A percentile compares a stretch with the other conserved stretches of the same genome.
phyloP scores from a whole-genome alignment of 306 rosid genomes.

The Quercus berberidifolia region DNA sequence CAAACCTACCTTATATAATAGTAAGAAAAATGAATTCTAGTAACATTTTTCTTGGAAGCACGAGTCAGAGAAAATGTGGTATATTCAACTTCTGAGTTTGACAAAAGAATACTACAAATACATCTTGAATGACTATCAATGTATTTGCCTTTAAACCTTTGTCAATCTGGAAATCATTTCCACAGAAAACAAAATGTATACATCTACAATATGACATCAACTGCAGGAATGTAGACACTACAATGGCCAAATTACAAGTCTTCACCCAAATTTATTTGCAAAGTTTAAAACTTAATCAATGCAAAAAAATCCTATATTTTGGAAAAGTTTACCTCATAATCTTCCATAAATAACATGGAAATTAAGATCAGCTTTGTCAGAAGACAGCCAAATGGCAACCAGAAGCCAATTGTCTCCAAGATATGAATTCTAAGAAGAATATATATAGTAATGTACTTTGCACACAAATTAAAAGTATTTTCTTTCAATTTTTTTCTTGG shows the following conservation, averaged over 20 bases:
- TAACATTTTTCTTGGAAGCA: slow-evolving; percentile 16
- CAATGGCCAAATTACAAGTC: background rate
- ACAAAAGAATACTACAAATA: background rate
- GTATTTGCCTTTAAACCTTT: background rate
- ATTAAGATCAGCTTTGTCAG: too few species aligned
- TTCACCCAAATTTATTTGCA: background rate
- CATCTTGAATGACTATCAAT: background rate
- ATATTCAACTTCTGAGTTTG: background rate
- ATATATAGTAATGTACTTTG: too few species aligned
- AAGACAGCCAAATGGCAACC: too few species aligned
- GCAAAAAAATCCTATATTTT: background rate
- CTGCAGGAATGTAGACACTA: background rate
- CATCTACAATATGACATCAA: background rate
- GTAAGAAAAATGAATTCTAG: background rate
- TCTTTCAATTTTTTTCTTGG: too few species aligned
- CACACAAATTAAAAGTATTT: too few species aligned
- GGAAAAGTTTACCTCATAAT: background rate
- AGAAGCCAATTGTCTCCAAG: too few species aligned
- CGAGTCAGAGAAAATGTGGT: background rate
- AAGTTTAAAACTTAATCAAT: background rate
- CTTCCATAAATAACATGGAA: too few species aligned
- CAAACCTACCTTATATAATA: slow-evolving; percentile 7
- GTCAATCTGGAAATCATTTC: background rate
- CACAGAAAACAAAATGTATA: background rate
- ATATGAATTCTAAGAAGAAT: too few species aligned